Conservation (phyloP, 1,284 basidiomycete species). For the Heimioporus retisporus region DNA sequence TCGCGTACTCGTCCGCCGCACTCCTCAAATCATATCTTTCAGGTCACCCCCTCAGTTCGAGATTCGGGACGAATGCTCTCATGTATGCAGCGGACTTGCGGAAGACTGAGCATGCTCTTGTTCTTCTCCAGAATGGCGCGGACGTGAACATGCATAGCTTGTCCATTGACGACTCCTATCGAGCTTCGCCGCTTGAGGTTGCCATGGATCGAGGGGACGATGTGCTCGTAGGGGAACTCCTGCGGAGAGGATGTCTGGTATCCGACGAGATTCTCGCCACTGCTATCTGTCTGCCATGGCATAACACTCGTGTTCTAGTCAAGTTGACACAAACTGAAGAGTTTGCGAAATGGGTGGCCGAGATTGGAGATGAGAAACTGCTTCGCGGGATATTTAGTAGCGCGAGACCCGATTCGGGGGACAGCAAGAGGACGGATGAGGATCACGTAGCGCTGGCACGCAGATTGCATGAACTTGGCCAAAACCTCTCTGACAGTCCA, state of each 20-base stretch:
- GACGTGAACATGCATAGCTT: not conserved
- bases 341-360: not conserved
- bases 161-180: not conserved
- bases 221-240: not conserved
- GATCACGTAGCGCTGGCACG: constrained; percentile 1
- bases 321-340: not conserved
- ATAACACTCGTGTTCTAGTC: constrained; percentile 1
- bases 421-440: not conserved
- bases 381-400: constrained; percentile 6
- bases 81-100: constrained; percentile 8
- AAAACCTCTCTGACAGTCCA: not conserved
- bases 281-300: constrained; percentile 8
- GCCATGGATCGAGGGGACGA: constrained; percentile 2
- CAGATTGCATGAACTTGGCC: constrained; percentile 3
- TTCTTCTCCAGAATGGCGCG: not conserved
- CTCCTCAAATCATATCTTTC: constrained; percentile 7
- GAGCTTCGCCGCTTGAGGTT: constrained; percentile 7
- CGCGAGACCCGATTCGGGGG: constrained; percentile 1
- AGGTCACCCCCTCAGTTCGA: not conserved
- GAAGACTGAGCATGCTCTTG: constrained; percentile 1
- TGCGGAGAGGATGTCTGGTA: constrained; percentile 1
- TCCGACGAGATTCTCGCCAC: not conserved
- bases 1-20: not conserved
- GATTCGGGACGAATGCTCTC: constrained; percentile 7
- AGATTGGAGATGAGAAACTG: not conserved